Base-by-base conservation (phyloP, 2,329 filamentous ascomycete species). In the Pestalotiopsis sp. region DNA sequence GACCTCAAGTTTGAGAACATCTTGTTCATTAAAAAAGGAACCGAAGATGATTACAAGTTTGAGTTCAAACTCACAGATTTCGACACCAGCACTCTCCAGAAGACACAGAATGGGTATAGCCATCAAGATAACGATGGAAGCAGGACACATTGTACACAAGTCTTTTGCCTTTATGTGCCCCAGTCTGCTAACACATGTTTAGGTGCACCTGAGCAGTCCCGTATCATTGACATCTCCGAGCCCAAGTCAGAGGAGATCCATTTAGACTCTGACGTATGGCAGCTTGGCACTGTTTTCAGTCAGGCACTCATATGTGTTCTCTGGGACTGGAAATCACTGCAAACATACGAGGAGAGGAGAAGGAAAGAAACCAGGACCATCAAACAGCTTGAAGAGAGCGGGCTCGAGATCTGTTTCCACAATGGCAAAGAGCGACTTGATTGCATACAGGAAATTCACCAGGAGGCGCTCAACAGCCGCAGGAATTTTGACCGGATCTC, bases 271-370 rank as follows among this genome's bases (percentile, higher is more conserved):
- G 45, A 52, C 7, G n/a, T 7, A 1, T 52, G 45, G 45, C 45
- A 52, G n/a, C 45, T 52, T 5, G 45, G 45, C 1, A 9, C 17
- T 3, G 45, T 52, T 0, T 20, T 52, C 17, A 52, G 14, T 17
- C 17, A 52, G 4, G 45, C 45, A 3, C 45, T 52, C 14, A 52
- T 52, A 52, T 52, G 45, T 9, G 20, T n/a, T 9, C 45, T 52
- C 0, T 52, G 45, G 45, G 45, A 1, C 1, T 1, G 4, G 5
- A 2, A n/a, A 0, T 17, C 45, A 9, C 9, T 52, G n/a, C n/a
- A n/a, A n/a, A n/a, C n/a, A 5, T 52, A 52, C 4, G 17, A 52
- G n/a, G 1, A 52, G 2, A 52, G 14, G 4, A 52, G 45, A 20
- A 17, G 17, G 4, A 1, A 9, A 2, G 45, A 52, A 9, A 52